Evolutionary conservation across 495 filamentous ascomycete genomes (phyloP).

Genomic region (Parathielavia appendiculata): DNA sequence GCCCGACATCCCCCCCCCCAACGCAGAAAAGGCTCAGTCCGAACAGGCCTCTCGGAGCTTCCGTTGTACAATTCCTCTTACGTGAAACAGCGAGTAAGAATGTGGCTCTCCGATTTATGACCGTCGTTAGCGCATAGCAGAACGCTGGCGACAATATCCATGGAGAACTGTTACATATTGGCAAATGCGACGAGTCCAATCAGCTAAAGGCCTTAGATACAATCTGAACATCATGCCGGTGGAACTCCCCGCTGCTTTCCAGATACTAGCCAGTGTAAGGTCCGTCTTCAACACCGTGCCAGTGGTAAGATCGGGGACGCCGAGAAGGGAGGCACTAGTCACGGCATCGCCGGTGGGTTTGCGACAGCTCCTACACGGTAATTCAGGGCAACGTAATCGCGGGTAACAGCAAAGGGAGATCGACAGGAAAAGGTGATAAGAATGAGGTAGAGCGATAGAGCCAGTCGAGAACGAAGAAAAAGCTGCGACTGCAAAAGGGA

Average conservation of each 20-base stretch:
- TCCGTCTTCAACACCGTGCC: too few species aligned
- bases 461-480: too few species aligned
- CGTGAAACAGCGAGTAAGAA: neutral
- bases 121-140: conserved; percentile 4
- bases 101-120: neutral
- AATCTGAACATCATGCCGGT: neutral
- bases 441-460: too few species aligned
- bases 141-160: conserved; percentile 1
- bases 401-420: too few species aligned
- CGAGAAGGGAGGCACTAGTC: too few species aligned
- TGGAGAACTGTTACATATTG: conserved; percentile 1
- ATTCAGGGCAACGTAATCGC: too few species aligned
- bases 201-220: neutral
- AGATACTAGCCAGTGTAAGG: conserved; percentile 5
- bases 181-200: neutral
- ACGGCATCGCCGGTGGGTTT: too few species aligned
- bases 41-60: neutral
- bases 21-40: neutral
- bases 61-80: neutral
- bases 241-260: conserved; percentile 1
- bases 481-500: too few species aligned
- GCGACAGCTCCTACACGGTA: too few species aligned
- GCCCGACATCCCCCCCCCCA: too few species aligned
- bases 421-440: too few species aligned
- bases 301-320: too few species aligned